Evolutionary conservation across 1,284 basidiomycete species (phyloP).

Genomic region (Trichosporon sp.): DNA sequence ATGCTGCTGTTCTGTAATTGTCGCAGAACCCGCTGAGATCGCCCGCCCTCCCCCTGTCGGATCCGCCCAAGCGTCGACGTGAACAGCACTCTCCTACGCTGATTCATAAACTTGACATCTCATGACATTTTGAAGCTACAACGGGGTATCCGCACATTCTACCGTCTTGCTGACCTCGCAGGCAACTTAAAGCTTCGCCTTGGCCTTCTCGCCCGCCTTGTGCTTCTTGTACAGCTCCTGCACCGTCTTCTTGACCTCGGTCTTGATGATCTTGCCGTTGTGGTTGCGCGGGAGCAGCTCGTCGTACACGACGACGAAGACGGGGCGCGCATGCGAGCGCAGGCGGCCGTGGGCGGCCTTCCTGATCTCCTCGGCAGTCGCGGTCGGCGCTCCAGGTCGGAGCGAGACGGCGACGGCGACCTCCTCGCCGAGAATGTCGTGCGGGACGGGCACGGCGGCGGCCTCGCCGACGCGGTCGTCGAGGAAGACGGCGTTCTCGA

Average conservation of each 20-base stretch:
- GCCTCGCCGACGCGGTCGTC: constrained; percentile 35
- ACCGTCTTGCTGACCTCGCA: not conserved
- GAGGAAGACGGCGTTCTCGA: constrained; percentile 43
- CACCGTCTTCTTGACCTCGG: constrained; percentile 18
- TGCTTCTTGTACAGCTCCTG: constrained; percentile 10
- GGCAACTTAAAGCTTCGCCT: not conserved
- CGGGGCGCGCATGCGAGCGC: constrained; percentile 14
- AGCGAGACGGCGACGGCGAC: constrained; percentile 39
- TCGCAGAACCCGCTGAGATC: too few relatives aligned
- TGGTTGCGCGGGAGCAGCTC: constrained; percentile 14
- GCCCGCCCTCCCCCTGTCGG: too few relatives aligned
- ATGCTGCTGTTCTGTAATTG: too few relatives aligned
- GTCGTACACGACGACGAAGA: constrained; percentile 12
- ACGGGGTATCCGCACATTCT: not conserved
- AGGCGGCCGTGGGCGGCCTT: constrained; percentile 9
- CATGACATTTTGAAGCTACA: not conserved
- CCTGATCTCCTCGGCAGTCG: constrained; percentile 7
- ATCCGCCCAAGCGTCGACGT: not conserved
- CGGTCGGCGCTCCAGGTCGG: constrained; percentile 8
- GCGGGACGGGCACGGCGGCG: constrained; percentile 37
- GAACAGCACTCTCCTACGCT: not conserved
- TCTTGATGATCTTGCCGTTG: constrained; percentile 22
- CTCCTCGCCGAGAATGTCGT: constrained; percentile 36
- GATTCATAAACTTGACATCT: not conserved
- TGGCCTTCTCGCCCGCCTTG: not conserved